Evolutionary conservation across 371 early-diverging fungal genomes (phyloP).

Genomic region (Mucor irregularis): DNA sequence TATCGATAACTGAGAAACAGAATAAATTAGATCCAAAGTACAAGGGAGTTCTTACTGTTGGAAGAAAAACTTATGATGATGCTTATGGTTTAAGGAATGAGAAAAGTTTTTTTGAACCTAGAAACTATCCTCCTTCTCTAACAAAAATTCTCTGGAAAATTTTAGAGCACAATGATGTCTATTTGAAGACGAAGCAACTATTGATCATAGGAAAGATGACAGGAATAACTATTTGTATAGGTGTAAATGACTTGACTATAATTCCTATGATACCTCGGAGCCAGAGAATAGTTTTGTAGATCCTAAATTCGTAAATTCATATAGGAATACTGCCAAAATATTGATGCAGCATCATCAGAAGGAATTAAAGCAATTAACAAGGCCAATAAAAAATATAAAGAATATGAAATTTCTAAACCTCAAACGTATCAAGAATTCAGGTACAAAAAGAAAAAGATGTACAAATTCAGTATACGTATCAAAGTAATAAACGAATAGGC

Average conservation of each 20-base stretch:
- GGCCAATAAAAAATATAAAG: background rate
- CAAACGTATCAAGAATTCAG: no score
- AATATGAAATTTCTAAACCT: no score
- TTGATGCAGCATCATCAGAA: background rate
- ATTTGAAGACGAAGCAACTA: conserved; percentile 1
- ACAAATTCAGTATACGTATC: no score
- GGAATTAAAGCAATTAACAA: background rate
- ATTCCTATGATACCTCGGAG: conserved; percentile 27
- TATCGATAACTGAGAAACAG: no score
- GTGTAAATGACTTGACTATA: conserved; percentile 24
- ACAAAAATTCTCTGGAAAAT: conserved; percentile 1
- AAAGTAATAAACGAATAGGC: no score
- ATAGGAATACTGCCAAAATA: conserved; percentile 17
- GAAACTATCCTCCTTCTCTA: conserved; percentile 15
- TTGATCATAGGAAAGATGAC: conserved; percentile 1
- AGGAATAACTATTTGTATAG: conserved; percentile 13
- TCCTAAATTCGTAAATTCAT: conserved; percentile 7
- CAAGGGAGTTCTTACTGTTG: conserved; percentile 19
- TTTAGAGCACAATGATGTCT: background rate
- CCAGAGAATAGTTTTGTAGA: conserved; percentile 17
- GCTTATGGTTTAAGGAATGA: conserved; percentile 14
- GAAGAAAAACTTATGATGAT: conserved; percentile 14
- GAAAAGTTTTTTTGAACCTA: background rate
- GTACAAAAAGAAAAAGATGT: no score
- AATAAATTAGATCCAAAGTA: conserved; percentile 7